Evolutionary conservation across 139 green algal species (phyloP).

Genomic region (Chlorella sp.): DNA sequence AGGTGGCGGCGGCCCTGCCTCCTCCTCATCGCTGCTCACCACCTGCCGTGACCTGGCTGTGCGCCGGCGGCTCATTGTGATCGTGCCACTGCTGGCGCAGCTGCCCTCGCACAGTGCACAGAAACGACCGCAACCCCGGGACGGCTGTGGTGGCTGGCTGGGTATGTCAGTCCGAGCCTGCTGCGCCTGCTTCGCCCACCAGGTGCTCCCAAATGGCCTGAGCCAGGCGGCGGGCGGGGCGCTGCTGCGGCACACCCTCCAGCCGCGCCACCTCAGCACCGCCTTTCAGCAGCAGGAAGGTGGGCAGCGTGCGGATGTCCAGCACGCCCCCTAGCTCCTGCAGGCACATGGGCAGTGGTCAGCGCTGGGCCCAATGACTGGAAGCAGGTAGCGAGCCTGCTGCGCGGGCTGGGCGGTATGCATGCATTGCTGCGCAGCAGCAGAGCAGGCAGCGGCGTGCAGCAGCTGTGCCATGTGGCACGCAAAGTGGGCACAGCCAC

Average conservation of each 20-base stretch:
- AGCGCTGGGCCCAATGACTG: no score
- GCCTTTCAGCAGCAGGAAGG: conserved; percentile 26
- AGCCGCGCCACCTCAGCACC: conserved; percentile 24
- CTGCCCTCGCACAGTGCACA: no score
- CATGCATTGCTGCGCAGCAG: no score
- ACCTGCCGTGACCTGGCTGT: background rate
- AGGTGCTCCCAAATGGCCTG: conserved; percentile 37
- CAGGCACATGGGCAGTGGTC: no score
- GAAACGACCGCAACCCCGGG: no score
- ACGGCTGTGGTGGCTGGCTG: background rate
- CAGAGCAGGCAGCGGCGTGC: background rate
- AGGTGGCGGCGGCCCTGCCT: background rate
- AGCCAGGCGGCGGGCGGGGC: conserved; percentile 36
- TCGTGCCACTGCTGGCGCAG: background rate
- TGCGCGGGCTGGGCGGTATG: background rate
- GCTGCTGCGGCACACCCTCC: conserved; percentile 46
- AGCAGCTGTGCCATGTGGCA: background rate
- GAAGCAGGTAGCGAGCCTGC: no score
- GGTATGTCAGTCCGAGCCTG: no score
- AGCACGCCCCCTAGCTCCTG: conserved; percentile 36
- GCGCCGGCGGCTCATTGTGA: conserved; percentile 9
- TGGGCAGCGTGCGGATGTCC: conserved; percentile 38
- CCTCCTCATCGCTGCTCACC: background rate
- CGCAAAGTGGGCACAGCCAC: no score
- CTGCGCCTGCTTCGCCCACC: background rate